Conservation (phyloP, 2,329 filamentous ascomycete genomes). For the Colletotrichum tofieldiae region DNA sequence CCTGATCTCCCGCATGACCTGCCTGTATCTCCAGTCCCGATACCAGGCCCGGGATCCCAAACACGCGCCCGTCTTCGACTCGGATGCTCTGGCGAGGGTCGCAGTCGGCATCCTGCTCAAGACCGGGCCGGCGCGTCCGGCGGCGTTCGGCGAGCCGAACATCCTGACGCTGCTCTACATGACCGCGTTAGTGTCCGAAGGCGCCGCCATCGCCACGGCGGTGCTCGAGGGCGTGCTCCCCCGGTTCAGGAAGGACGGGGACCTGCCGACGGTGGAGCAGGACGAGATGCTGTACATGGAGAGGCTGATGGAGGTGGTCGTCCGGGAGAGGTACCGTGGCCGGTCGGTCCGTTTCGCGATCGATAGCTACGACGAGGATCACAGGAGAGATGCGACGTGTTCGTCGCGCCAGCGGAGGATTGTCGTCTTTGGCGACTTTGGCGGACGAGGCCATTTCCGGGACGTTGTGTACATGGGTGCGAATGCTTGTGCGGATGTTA, state of each 20-base stretch:
- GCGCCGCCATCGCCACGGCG: not conserved
- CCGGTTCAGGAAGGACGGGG: not conserved
- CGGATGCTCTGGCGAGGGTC: slow-evolving; percentile 11
- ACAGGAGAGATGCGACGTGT: not conserved
- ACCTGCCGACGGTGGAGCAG: not conserved
- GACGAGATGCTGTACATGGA: not conserved
- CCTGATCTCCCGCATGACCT: slow-evolving; percentile 17
- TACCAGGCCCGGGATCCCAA: not conserved
- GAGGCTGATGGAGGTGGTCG: not conserved
- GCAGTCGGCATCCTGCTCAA: slow-evolving; percentile 2
- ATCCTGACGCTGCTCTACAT: not conserved
- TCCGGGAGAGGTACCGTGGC: slow-evolving; percentile 4
- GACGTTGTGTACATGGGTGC: slow-evolving; percentile 1
- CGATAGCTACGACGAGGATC: not conserved
- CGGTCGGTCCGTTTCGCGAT: slow-evolving; percentile 9
- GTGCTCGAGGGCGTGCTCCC: slow-evolving; percentile 3
- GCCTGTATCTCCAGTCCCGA: not conserved
- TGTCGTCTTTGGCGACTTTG: slow-evolving; percentile 9
- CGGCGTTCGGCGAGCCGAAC: slow-evolving; percentile 4
- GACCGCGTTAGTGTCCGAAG: not conserved
- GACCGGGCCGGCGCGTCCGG: not conserved
- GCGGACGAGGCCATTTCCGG: slow-evolving; percentile 6
- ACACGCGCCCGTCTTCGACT: not conserved
- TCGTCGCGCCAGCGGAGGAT: not conserved
- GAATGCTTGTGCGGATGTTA: too few relatives aligned